A percentile compares a stretch with the other conserved stretches of the same genome.
Conservation (phyloP, 1,139 yeast genomes). For the Pichia inconspicua region DNA sequence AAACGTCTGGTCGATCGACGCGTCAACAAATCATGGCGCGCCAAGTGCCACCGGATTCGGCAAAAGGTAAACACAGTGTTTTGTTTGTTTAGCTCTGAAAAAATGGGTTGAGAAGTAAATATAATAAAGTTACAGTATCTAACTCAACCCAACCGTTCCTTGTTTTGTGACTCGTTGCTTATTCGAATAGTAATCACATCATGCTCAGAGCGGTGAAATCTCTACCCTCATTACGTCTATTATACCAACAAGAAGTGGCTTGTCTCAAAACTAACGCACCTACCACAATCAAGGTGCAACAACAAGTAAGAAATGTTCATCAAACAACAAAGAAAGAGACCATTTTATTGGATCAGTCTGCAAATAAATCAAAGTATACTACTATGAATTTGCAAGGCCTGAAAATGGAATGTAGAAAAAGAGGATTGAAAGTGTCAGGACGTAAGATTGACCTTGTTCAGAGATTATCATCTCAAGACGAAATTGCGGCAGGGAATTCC, state of each 20-base stretch:
- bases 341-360: conserved; percentile 26
- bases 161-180: background rate
- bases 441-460: conserved; percentile 46
- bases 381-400: conserved; percentile 43
- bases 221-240: conserved; percentile 29
- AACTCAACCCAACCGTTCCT: no score
- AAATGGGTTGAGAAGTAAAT: background rate
- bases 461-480: conserved; percentile 30
- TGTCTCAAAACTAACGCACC: background rate
- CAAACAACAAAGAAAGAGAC: conserved; percentile 34
- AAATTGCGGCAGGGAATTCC: conserved; percentile 7
- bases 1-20: background rate
- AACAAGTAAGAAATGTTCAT: conserved; percentile 31
- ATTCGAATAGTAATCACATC: background rate
- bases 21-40: background rate
- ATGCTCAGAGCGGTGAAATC: conserved; percentile 31
- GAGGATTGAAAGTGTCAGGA: conserved; percentile 51
- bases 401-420: conserved; percentile 45
- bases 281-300: background rate
- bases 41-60: background rate
- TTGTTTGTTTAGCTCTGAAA: background rate
- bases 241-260: conserved; percentile 21
- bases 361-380: conserved; percentile 26
- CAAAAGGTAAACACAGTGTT: background rate
- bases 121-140: no score